Evolutionary conservation across 768 basidiomycete species (phyloP), one percentile per base, ranked within the genome.

Genomic region (Pisolithus orientalis): DNA sequence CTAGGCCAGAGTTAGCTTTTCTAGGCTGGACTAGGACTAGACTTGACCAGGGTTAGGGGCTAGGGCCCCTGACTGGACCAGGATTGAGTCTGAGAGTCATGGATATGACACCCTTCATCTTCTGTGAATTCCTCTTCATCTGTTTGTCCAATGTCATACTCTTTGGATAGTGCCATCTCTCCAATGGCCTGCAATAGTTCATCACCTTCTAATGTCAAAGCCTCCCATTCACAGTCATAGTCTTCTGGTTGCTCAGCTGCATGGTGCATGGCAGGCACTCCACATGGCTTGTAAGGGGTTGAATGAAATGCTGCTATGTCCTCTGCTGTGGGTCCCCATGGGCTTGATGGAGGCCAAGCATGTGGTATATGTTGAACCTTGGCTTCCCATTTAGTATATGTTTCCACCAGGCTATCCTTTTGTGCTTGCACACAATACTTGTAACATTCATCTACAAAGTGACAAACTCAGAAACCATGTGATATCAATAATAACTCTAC

Each of bases 121-220:
- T 43, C 40, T 16, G 17, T 43, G 10, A 43, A 8, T 43, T 25
- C 40, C 4, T 24, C 40, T 43, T 43, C 40, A 43, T 43, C 40
- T 43, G 40, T 6, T 25, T 43, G 24, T 10, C 21, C 40, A 13
- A 21, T 43, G 10, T 17, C 5, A 44, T 45, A 52, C 34, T 34
- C 50, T 13, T 47, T 28, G 10, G 45, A 14, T 25, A 51, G 34
- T 51, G 44, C 44, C 40, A 51, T 43, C 28, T 51, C 44, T 8
- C 47, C 44, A 25, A 47, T 34, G 3, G 11, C 50, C 34, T 25
- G 29, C 44, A 51, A 44, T 6, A 51, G n/a, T 45, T 51, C 44
- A 51, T 40, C 39, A n/a, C 10, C 8, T 7, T 40, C n/a, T n/a
- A n/a, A n/a, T n/a, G 6, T 3, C 16, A n/a, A 3, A 16, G n/a